Evolutionary conservation across 345 rosid genomes (phyloP).

Genomic region (Jatropha curcas): DNA sequence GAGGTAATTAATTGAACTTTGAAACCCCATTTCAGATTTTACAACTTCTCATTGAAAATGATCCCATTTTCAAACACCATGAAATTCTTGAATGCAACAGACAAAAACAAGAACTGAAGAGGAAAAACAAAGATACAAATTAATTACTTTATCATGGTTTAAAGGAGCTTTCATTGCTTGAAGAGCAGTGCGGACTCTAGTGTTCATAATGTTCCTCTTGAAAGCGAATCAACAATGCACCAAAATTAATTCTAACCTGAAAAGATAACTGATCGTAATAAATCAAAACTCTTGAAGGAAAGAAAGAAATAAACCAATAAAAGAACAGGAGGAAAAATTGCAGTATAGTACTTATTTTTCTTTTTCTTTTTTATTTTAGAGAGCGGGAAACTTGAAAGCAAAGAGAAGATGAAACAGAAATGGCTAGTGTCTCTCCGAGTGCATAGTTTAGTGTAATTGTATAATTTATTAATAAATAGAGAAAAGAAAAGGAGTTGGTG

Average conservation of each 20-base stretch:
- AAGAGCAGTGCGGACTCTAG: constrained; percentile 66
- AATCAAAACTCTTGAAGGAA: too few species aligned
- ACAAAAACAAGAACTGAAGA: constrained; percentile 12
- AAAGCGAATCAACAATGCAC: constrained; percentile 29
- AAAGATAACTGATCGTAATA: not conserved
- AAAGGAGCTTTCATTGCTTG: constrained; percentile 69
- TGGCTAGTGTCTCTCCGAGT: not conserved
- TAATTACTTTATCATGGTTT: constrained; percentile 54
- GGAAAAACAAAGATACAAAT: not conserved
- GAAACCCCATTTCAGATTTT: constrained; percentile 4
- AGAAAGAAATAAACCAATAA: constrained; percentile 13
- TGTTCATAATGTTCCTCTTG: constrained; percentile 55
- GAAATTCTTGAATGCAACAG: constrained; percentile 7
- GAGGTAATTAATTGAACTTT: not conserved
- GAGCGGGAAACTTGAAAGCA: constrained; percentile 74
- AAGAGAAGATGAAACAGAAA: constrained; percentile 49
- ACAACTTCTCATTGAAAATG: not conserved
- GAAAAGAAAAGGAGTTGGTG: not conserved
- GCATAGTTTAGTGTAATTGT: not conserved
- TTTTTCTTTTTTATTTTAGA: constrained; percentile 19
- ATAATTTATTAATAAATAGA: not conserved
- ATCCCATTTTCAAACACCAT: constrained; percentile 12
- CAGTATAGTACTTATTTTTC: not conserved
- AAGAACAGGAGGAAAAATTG: constrained; percentile 3
- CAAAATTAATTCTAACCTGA: constrained; percentile 27